Base-by-base conservation (phyloP, 352 stramenopile genomes). In the Pythium aristosporum region DNA sequence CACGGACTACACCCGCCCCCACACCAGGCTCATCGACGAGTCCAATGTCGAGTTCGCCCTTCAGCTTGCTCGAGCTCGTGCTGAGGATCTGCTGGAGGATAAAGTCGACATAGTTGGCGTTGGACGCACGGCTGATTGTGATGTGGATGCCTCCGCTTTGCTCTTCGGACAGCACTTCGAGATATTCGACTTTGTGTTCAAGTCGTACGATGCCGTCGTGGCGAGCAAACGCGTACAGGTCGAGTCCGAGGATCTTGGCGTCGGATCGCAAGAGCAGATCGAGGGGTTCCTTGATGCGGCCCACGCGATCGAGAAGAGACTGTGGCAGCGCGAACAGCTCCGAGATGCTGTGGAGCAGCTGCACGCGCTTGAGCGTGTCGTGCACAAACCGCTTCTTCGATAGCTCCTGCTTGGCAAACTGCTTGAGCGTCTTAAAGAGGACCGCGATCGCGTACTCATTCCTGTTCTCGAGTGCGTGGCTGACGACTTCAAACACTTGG, bases 151-250 rank as follows among this genome's bases (percentile, higher is more conserved):
- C 80, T 21, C 75, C 71, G 25, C 64, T 79, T 42, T 82, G 73
- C 50, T 89, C 82, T 53, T 91, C 82, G 2, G 82, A 79, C 9
- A 89, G 63, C 9, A 77, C 75, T 5, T 73, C 65, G n/a, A 91
- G 55, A 39, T 91, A 91, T 39, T 91, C 79, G 25, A 91, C 76
- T 63, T 91, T 91, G 68, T 91, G 79, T 57, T 91, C 80, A n/a
- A 91, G 68, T 34, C 76, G 70, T 30, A 91, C 73, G 13, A 87
- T 34, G 32, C 69, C 51, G 0, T 70, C 56, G 10, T 82, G 63
- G 1, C 71, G 71, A n/a, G 82, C 76, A 25, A 91, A 74, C 1
- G 78, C 67, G 61, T 88, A 88, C 63, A 91, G 68, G 43, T 91
- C 80, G 21, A 89, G 68, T 10, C 82, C 80, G 8, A 91, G 65